These are phyloP conservation scores for Annona squamosa DNA, from an alignment of 164 flowering plant species.

Conservation along the genomic window DNA sequence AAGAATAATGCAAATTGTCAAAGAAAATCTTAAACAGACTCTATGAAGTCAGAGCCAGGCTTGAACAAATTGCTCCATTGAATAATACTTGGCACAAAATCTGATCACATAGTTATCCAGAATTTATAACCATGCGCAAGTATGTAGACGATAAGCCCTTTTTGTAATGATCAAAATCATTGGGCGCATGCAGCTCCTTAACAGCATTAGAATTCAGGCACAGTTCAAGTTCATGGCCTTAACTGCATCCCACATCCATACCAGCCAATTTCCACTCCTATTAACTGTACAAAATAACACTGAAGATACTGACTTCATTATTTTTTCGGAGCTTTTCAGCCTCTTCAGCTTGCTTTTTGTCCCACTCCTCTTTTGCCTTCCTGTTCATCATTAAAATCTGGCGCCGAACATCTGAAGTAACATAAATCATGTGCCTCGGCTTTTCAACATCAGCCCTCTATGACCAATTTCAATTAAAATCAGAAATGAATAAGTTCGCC, in stretches of 20 bases:
- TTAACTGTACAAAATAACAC: background rate
- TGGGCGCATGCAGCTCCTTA: background rate
- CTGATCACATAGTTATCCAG: too few species aligned
- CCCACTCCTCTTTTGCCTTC: slow-evolving; percentile 32
- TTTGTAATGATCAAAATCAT: background rate
- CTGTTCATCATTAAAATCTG: slow-evolving; percentile 27
- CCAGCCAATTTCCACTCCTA: background rate
- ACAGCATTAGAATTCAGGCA: background rate
- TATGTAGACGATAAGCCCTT: too few species aligned
- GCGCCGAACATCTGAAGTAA: slow-evolving; percentile 54
- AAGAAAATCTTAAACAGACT: background rate
- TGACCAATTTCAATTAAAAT: slow-evolving; percentile 6
- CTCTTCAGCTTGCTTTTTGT: slow-evolving; percentile 34
- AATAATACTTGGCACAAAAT: too few species aligned
- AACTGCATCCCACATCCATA: background rate
- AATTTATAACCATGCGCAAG: too few species aligned
- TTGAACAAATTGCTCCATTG: background rate
- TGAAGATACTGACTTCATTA: slow-evolving; percentile 21
- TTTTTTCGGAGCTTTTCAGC: slow-evolving; percentile 33
- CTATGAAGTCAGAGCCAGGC: background rate
- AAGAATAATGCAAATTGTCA: background rate
- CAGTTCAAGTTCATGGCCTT: background rate
- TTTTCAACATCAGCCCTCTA: slow-evolving; percentile 78
- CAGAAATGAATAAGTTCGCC: background rate
- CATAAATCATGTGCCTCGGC: slow-evolving; percentile 51